These are phyloP conservation scores for Sclerotinia minor DNA, from an alignment of 2,329 filamentous ascomycete genomes.

Conservation along the genomic window DNA sequence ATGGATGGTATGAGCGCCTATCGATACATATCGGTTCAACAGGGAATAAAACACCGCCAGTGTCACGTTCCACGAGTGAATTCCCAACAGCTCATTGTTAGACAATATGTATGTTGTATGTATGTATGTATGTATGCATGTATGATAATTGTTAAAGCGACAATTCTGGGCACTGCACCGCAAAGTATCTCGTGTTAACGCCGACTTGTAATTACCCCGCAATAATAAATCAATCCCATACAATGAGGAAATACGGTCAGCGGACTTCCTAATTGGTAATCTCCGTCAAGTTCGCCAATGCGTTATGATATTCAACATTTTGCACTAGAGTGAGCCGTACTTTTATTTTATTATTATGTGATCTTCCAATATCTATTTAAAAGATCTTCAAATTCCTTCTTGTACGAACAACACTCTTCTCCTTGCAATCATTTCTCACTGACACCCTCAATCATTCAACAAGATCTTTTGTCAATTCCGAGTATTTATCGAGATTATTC, in stretches of 20 bases:
- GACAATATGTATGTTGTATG: too few species aligned
- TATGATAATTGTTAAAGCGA: not conserved
- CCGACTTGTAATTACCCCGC: not conserved
- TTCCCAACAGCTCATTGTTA: not conserved
- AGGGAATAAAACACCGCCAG: not conserved
- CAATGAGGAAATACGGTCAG: not conserved
- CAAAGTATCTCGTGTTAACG: not conserved
- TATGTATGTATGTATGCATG: too few species aligned
- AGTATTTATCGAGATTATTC: not conserved
- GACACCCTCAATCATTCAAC: too few species aligned
- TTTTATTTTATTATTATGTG: too few species aligned
- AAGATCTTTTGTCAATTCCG: not conserved
- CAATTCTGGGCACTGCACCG: not conserved
- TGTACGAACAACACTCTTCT: not conserved
- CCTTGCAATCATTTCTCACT: not conserved
- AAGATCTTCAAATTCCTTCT: not conserved
- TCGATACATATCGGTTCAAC: not conserved
- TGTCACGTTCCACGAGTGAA: not conserved
- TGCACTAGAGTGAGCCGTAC: not conserved
- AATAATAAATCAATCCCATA: too few species aligned
- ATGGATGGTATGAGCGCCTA: not conserved
- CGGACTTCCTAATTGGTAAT: slow-evolving; percentile 5
- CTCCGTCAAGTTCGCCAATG: not conserved
- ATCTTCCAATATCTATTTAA: too few species aligned
- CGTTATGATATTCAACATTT: not conserved